Conservation (phyloP, 2,329 filamentous ascomycete genomes). For the Bimuria novae-zelandiae region DNA sequence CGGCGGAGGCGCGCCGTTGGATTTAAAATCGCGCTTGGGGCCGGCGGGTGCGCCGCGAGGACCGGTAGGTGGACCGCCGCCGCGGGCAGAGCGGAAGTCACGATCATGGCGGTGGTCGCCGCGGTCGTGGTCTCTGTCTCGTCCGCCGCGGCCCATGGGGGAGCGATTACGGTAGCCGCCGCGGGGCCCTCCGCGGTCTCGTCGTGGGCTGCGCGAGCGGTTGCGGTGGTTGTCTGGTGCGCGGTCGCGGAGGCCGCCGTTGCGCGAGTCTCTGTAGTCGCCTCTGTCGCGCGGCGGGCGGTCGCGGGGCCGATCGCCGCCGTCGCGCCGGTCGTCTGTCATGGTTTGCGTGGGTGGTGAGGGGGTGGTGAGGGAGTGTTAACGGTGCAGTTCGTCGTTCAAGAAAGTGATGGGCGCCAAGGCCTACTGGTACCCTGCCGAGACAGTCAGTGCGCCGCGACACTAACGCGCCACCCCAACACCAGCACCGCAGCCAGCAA, state of each 20-base stretch:
- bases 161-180: slow-evolving; percentile 38
- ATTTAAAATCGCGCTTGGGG: slow-evolving; percentile 15
- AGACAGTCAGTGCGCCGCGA: too few species aligned
- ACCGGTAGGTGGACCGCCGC: slow-evolving; percentile 31
- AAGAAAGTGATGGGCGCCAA: slow-evolving; percentile 2
- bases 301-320: slow-evolving; percentile 28
- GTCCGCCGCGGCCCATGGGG: slow-evolving; percentile 26
- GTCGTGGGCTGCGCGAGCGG: slow-evolving; percentile 41
- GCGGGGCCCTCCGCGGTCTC: slow-evolving; percentile 33
- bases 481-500: too few species aligned
- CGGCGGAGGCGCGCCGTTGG: slow-evolving; percentile 15
- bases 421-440: too few species aligned
- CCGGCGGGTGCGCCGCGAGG: slow-evolving; percentile 25
- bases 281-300: slow-evolving; percentile 18
- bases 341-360: slow-evolving; percentile 1
- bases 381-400: neutral
- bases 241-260: slow-evolving; percentile 16
- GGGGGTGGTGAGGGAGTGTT: neutral
- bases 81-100: slow-evolving; percentile 14
- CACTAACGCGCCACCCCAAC: too few species aligned
- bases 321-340: slow-evolving; percentile 12
- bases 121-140: slow-evolving; percentile 19
- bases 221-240: slow-evolving; percentile 34
- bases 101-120: slow-evolving; percentile 9
- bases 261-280: slow-evolving; percentile 18